Evolutionary conservation across 257 asterid genomes (phyloP).

Genomic region (Nicotiana undulata): DNA sequence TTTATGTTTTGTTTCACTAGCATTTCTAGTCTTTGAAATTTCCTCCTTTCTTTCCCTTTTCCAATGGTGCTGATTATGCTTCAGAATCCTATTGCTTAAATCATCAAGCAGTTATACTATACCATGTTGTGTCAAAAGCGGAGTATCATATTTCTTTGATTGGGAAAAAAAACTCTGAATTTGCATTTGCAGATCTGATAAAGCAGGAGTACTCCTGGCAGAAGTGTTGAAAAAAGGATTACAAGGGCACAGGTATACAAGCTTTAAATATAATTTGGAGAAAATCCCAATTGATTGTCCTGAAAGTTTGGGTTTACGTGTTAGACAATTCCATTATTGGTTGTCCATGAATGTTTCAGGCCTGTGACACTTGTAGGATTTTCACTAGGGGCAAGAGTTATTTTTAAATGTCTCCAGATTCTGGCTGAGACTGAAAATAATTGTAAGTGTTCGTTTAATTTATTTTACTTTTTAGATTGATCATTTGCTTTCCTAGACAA

Average conservation of each 20-base stretch:
- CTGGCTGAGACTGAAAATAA: slow-evolving; percentile 59
- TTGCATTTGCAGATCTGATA: slow-evolving; percentile 60
- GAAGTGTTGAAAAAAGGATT: slow-evolving; percentile 74
- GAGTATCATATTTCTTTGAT: neutral
- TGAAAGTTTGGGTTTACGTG: neutral
- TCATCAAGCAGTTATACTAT: neutral
- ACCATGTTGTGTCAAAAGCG: neutral
- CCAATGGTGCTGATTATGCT: neutral
- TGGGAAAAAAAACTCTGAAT: neutral
- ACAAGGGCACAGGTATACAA: slow-evolving; percentile 72
- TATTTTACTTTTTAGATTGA: neutral
- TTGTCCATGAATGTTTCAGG: slow-evolving; percentile 45
- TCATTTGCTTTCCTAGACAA: neutral
- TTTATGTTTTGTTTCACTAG: neutral
- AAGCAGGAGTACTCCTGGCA: slow-evolving; percentile 88
- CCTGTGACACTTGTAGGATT: slow-evolving; percentile 95
- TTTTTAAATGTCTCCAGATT: slow-evolving; percentile 81
- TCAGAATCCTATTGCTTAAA: neutral
- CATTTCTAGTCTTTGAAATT: neutral
- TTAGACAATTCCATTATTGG: neutral
- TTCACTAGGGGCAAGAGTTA: slow-evolving; percentile 96
- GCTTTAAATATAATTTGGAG: neutral
- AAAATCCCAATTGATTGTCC: neutral
- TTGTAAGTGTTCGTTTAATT: slow-evolving; percentile 25
- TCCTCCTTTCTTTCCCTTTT: neutral